Evolutionary conservation across 495 filamentous ascomycete species (phyloP), one percentile per base, ranked within the genome.

Genomic region (Xeromyces bisporus): DNA sequence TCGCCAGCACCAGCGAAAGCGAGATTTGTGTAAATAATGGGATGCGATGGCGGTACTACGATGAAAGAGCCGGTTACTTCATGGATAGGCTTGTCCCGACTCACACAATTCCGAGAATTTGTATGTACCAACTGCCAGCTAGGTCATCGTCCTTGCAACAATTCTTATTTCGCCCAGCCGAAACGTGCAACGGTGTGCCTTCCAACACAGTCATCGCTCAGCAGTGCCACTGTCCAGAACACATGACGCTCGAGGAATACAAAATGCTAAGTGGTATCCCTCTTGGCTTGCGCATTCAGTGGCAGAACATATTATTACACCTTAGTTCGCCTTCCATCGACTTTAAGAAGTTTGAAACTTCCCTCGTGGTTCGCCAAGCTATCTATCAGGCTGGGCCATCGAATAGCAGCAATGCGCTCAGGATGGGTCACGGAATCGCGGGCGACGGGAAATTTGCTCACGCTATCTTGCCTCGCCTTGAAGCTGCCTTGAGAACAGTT

Each of bases 291-390:
- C 39, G 46, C 0, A 45, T 74, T 15, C 67, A 73, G 28, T 70
- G 67, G 64, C 41, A 59, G 18, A 74, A 74, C 29, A 59, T 75
- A 10, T 43, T 67, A 0, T 37, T 56, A 10, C 61, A 75, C 37
- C 45, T 77, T n/a, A 39, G 41, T 1, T 42, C 48, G 3, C 61
- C 60, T 2, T 50, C 46, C 6, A 21, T 77, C 1, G 53, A 62
- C 25, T 59, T 65, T 25, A 66, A 53, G 15, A 57, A 60, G 14
- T 31, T 51, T 4, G 53, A 64, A 15, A 66, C 65, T 0, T 39
- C 39, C 6, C 31, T 60, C 0, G 48, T 72, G 15, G 26, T 73
- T 3, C 41, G 58, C 8, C 71, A 75, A 36, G 53, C 62, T 8
- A 53, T 56, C 16, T 50, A 56, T 27, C 67, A 73, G 34, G 57